Evolutionary conservation across 108 stramenopile species (phyloP), one percentile per base, ranked within the genome.

Genomic region (Skeletonema tropicum): DNA sequence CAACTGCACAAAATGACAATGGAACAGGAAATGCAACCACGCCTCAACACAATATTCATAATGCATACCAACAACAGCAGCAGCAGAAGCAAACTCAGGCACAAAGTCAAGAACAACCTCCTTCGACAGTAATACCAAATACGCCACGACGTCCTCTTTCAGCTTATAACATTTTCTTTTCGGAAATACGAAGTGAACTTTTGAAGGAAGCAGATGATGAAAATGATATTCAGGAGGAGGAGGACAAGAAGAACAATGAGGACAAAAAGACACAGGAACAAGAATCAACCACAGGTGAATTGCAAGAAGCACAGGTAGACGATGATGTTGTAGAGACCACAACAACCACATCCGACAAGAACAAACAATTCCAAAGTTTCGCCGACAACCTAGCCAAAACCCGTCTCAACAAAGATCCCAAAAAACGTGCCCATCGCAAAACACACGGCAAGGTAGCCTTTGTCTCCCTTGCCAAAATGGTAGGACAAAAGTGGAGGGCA

Each of bases 111-210:
- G 6, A 35, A 35, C 35, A 35, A 35, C 39, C 39, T 41, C 39
- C 39, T 41, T 12, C 39, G 13, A 41, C 39, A 13, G 13, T 3
- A 41, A 41, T 41, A 41, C 10, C 39, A 41, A 41, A 21, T 23
- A 55, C 64, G 5, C 71, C 71, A 21, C 13, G 77, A 25, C 39
- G 77, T 15, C 77, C 77, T 2, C 38, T 78, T 29, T 73, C 77
- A 33, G 77, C 77, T 3, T 78, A 78, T 49, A 78, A 78, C 52
- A 78, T 78, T 45, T 78, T 78, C 77, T 78, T 78, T 23, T 78
- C 77, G 0, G 71, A 73, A 32, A 42, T 61, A 55, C 38, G 77
- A 6, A 72, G 59, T 25, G 29, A 58, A 17, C 58, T 78, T 33
- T n/a, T 78, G 32, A 78, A 78, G 42, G 65, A 73, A n/a, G 31